Conservation (phyloP, 257 asterid genomes). For the Nicotiana tomentosiformis region DNA sequence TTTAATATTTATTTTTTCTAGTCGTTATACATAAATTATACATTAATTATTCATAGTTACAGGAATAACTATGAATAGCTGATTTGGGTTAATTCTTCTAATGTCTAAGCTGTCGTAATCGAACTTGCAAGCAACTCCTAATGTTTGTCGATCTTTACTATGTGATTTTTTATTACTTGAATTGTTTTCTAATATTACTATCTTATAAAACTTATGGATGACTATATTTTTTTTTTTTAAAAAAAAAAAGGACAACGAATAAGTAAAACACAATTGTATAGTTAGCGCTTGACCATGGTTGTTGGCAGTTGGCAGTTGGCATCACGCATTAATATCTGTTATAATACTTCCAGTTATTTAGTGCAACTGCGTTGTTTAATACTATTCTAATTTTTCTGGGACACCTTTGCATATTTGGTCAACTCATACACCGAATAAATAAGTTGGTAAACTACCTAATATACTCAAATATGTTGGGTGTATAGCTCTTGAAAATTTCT, state of each 20-base stretch:
- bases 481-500: background rate
- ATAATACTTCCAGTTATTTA: background rate
- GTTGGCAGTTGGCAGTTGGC: conserved; percentile 13
- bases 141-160: too few relatives aligned
- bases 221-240: background rate
- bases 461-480: background rate
- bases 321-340: background rate
- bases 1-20: too few relatives aligned
- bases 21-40: too few relatives aligned
- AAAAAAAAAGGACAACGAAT: background rate
- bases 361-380: background rate
- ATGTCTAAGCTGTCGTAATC: too few relatives aligned
- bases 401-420: background rate
- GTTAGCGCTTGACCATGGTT: background rate
- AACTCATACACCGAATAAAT: background rate
- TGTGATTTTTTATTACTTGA: background rate
- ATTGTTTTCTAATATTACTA: background rate
- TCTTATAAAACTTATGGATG: background rate
- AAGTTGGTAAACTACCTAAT: background rate
- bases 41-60: too few relatives aligned
- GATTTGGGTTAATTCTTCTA: too few relatives aligned
- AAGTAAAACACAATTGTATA: background rate
- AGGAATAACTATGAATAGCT: too few relatives aligned
- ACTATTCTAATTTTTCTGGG: background rate
- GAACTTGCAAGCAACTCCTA: too few relatives aligned